phyloP scores from a whole-genome alignment of 176 grass and related monocot genomes.

The Tuctoria greenei region DNA sequence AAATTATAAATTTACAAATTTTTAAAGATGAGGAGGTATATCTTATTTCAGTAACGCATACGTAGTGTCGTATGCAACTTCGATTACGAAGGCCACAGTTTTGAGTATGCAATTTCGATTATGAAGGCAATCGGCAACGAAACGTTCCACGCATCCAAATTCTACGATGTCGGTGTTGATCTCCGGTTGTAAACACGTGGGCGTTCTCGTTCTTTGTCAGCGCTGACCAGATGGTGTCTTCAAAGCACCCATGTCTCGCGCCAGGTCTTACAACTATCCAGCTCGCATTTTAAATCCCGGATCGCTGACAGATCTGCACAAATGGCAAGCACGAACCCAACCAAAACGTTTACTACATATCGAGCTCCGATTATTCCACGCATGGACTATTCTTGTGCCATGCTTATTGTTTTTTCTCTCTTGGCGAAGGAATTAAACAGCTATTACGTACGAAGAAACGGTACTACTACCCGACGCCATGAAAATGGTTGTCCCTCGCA shows the following conservation, averaged over 20 bases:
- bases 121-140: background rate
- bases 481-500: background rate
- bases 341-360: background rate
- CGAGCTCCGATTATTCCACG: background rate
- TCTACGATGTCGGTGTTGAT: background rate
- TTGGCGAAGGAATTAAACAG: background rate
- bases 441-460: background rate
- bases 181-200: background rate
- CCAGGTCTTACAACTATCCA: background rate
- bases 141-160: background rate
- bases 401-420: background rate
- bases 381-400: background rate
- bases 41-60: background rate
- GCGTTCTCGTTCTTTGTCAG: background rate
- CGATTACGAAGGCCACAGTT: background rate
- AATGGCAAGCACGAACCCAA: background rate
- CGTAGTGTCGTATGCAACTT: background rate
- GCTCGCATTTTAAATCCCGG: background rate
- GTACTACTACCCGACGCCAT: background rate
- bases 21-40: no score
- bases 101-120: background rate
- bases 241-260: background rate
- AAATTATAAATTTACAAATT: no score
- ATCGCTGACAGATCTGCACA: background rate
- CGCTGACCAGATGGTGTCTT: background rate